These are phyloP conservation scores for Syzygium malaccense DNA, from an alignment of 441 rosid species.

Conservation along the genomic window DNA sequence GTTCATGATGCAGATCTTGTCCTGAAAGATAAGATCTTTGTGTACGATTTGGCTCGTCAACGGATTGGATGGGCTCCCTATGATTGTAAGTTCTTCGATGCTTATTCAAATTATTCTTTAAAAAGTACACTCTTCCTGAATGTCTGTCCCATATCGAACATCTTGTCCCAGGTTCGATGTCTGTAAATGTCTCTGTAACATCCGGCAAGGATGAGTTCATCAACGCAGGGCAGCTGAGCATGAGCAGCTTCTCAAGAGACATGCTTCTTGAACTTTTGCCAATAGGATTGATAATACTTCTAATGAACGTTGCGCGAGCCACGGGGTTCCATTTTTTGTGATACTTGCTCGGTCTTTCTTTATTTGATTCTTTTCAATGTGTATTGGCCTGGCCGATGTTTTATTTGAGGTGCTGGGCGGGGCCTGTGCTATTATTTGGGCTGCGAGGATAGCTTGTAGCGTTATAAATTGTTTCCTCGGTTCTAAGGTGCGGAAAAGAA, in stretches of 20 bases:
- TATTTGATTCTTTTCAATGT: slow-evolving; percentile 18
- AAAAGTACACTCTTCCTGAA: background rate
- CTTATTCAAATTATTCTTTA: background rate
- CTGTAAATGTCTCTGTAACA: slow-evolving; percentile 64
- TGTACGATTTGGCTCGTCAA: slow-evolving; percentile 57
- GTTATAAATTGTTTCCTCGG: background rate
- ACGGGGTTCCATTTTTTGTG: slow-evolving; percentile 26
- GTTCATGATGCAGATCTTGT: slow-evolving; percentile 50
- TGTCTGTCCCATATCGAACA: background rate
- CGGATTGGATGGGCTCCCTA: slow-evolving; percentile 68
- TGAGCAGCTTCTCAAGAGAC: slow-evolving; percentile 33
- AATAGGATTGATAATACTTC: slow-evolving; percentile 20
- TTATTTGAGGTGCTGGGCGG: slow-evolving; percentile 23
- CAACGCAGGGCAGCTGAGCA: slow-evolving; percentile 37
- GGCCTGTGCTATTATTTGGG: slow-evolving; percentile 2
- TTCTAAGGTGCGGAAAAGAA: background rate
- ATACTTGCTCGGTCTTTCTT: slow-evolving; percentile 5
- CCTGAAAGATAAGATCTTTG: slow-evolving; percentile 67
- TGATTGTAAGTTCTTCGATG: slow-evolving; percentile 45
- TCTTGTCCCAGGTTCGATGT: slow-evolving; percentile 42
- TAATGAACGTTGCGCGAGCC: slow-evolving; percentile 24
- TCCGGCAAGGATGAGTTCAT: slow-evolving; percentile 52
- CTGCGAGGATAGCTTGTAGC: background rate
- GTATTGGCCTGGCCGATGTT: slow-evolving; percentile 8
- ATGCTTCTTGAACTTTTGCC: slow-evolving; percentile 36